These are phyloP conservation scores for Phyllosticta capitalensis DNA, from an alignment of 2,329 filamentous ascomycete genomes.

Conservation along the genomic window DNA sequence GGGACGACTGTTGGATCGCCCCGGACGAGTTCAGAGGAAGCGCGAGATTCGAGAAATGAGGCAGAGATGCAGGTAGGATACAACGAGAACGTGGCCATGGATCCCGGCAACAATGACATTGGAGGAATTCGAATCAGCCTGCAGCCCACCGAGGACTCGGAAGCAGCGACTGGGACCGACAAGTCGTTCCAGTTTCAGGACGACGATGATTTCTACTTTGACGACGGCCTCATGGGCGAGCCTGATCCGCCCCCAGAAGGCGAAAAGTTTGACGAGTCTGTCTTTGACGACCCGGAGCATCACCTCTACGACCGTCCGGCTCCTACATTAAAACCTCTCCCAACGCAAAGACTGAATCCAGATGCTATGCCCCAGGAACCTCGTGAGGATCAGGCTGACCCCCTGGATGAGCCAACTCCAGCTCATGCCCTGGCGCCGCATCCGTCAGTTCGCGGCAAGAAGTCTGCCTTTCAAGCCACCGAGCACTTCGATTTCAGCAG, in stretches of 20 bases:
- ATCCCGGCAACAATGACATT: background rate
- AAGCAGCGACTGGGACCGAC: background rate
- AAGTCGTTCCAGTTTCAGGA: slow-evolving; percentile 9
- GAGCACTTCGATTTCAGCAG: slow-evolving; percentile 33
- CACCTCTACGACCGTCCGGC: slow-evolving; percentile 40
- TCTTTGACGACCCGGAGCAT: slow-evolving; percentile 52
- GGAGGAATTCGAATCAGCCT: background rate
- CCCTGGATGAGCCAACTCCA: background rate
- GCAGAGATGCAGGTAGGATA: background rate
- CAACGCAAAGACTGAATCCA: background rate
- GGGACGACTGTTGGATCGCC: background rate
- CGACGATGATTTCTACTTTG: slow-evolving; percentile 57
- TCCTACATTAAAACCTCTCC: background rate
- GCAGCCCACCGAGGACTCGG: background rate
- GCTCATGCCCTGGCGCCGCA: slow-evolving; percentile 2
- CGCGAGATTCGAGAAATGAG: background rate
- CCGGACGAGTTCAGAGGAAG: background rate
- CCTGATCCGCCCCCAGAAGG: slow-evolving; percentile 40
- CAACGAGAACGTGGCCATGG: background rate
- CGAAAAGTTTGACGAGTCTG: slow-evolving; percentile 58
- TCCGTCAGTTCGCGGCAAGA: slow-evolving; percentile 4
- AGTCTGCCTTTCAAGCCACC: slow-evolving; percentile 28
- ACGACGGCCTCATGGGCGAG: slow-evolving; percentile 51
- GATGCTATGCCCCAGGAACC: background rate
- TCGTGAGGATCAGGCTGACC: background rate